phyloP scores from a whole-genome alignment of 345 rosid species.

The Erucastrum elatum region DNA sequence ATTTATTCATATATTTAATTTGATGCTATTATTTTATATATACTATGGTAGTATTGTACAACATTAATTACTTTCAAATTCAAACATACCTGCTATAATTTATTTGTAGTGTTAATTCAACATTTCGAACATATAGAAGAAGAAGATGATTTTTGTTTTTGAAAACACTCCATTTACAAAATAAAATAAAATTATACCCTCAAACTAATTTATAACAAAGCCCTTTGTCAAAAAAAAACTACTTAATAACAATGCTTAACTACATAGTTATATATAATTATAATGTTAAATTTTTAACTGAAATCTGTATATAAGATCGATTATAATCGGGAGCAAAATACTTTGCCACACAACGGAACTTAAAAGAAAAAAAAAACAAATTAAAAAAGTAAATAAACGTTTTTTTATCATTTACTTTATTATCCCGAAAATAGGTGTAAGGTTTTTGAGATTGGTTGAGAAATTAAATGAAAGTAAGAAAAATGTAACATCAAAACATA shows the following conservation, averaged over 20 bases:
- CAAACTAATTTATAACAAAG: not conserved
- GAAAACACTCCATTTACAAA: no score
- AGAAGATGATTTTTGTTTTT: no score
- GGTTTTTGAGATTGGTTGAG: slow-evolving; percentile 8
- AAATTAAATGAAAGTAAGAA: slow-evolving; percentile 30
- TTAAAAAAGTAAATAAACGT: no score
- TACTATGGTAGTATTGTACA: not conserved
- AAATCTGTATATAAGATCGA: not conserved
- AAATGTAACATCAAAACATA: slow-evolving; percentile 29
- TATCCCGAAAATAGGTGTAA: not conserved
- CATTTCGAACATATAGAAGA: not conserved
- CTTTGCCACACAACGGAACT: not conserved
- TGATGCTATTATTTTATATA: not conserved
- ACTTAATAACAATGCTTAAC: not conserved
- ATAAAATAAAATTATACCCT: no score
- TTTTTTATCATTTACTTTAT: no score
- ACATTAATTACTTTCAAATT: not conserved
- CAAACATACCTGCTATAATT: not conserved
- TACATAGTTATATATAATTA: not conserved
- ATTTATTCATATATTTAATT: slow-evolving; percentile 2
- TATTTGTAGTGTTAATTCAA: not conserved
- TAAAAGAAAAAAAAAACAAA: no score
- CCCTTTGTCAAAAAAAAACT: not conserved
- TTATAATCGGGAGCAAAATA: not conserved
- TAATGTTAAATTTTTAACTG: not conserved